Evolutionary conservation across 148 eudicot species (phyloP).

Genomic region (Vaccinium vitisidaea): DNA sequence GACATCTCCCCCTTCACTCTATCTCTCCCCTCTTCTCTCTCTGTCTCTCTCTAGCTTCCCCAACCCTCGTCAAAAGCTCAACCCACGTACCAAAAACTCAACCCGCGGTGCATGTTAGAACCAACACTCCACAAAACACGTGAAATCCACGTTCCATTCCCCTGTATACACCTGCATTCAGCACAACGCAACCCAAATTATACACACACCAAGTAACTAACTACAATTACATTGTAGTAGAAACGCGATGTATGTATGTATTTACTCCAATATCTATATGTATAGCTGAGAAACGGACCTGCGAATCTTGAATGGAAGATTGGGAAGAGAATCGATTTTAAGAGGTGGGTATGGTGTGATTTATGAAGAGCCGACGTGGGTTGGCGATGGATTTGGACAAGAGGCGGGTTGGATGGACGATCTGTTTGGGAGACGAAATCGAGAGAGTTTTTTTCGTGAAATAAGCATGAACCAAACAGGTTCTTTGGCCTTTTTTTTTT

Average conservation of each 20-base stretch:
- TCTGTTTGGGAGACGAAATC: constrained; percentile 43
- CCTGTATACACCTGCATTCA: constrained; percentile 24
- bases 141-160: constrained; percentile 36
- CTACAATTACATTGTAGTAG: neutral
- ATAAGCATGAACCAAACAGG: constrained; percentile 21
- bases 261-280: neutral
- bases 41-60: neutral
- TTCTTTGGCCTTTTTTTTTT: neutral
- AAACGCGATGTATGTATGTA: neutral
- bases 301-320: constrained; percentile 22
- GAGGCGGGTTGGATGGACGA: constrained; percentile 14
- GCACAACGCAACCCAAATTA: constrained; percentile 20
- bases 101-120: constrained; percentile 40
- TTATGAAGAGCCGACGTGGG: constrained; percentile 26
- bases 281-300: constrained; percentile 17
- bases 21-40: neutral
- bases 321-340: neutral
- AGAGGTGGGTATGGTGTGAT: constrained; percentile 23
- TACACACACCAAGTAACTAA: constrained; percentile 1
- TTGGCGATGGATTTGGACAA: constrained; percentile 24
- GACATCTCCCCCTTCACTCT: constrained; percentile 37
- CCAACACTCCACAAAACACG: constrained; percentile 13
- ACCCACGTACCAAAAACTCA: constrained; percentile 26
- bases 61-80: constrained; percentile 10
- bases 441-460: constrained; percentile 23